Conservation (phyloP, 2,329 filamentous ascomycete species). For the Trichoderma sp. region DNA sequence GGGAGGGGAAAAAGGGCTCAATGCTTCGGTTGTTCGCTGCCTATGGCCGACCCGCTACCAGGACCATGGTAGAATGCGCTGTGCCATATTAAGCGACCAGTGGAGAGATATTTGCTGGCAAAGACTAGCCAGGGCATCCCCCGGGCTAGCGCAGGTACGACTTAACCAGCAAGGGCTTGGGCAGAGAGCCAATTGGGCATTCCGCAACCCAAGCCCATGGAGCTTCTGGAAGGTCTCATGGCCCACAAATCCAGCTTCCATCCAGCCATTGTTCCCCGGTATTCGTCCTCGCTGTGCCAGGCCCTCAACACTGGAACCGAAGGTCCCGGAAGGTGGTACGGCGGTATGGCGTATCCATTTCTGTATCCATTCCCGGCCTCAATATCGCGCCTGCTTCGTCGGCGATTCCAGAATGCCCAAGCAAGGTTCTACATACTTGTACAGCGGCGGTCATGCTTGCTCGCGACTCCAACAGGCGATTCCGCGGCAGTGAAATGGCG, state of each 20-base stretch:
- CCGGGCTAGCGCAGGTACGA: conserved; percentile 23
- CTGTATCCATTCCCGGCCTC: conserved; percentile 14
- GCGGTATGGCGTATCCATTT: conserved; percentile 17
- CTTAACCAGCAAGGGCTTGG: conserved; percentile 8
- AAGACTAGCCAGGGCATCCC: conserved; percentile 16
- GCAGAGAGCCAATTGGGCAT: conserved; percentile 12
- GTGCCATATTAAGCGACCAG: conserved; percentile 5
- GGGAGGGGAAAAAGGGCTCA: conserved; percentile 3
- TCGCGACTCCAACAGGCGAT: not conserved
- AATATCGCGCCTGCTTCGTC: conserved; percentile 20
- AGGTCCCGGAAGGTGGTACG: conserved; percentile 1
- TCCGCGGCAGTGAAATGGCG: conserved; percentile 8
- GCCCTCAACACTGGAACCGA: conserved; percentile 2
- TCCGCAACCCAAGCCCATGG: conserved; percentile 20
- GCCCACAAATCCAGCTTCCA: conserved; percentile 16
- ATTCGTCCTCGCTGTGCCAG: conserved; percentile 2
- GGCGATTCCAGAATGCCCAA: conserved; percentile 7
- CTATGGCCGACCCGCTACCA: conserved; percentile 17
- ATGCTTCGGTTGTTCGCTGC: conserved; percentile 16
- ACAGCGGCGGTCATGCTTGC: not conserved
- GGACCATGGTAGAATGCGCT: conserved; percentile 11
- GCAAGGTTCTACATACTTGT: not conserved
- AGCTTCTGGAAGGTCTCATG: conserved; percentile 25
- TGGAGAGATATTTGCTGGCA: conserved; percentile 3
- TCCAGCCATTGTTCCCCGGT: conserved; percentile 9